Percentiles rank a stretch among this genome's conserved stretches.
phyloP scores from a whole-genome alignment of 1,284 basidiomycete genomes.

The Cryptococcus deneoformans region DNA sequence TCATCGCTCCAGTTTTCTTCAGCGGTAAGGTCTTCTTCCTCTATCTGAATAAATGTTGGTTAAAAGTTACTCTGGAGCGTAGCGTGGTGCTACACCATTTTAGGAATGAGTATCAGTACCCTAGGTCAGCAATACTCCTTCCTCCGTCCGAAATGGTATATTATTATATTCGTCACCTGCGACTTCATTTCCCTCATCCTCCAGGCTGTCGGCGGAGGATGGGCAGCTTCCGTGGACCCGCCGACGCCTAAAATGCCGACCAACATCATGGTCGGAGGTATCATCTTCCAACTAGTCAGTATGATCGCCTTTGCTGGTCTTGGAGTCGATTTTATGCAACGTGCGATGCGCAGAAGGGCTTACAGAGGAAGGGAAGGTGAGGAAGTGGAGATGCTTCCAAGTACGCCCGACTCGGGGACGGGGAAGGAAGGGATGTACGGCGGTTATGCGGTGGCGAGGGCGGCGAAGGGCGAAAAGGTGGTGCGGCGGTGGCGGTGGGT shows the following conservation, averaged over 20 bases:
- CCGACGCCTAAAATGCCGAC: conserved; percentile 12
- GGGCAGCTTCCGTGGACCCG: conserved; percentile 21
- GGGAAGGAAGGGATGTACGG: conserved; percentile 2
- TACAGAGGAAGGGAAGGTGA: conserved; percentile 13
- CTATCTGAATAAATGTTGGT: not conserved
- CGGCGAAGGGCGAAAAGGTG: conserved; percentile 3
- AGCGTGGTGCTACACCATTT: conserved; percentile 38
- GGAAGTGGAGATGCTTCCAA: not conserved
- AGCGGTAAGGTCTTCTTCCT: not conserved
- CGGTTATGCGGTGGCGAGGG: not conserved
- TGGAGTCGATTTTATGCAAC: conserved; percentile 31
- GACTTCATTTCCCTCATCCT: conserved; percentile 47
- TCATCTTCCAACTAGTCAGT: conserved; percentile 41
- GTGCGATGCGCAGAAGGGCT: conserved; percentile 18
- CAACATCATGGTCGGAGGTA: conserved; percentile 23
- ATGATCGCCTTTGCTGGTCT: conserved; percentile 34
- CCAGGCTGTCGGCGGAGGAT: conserved; percentile 47
- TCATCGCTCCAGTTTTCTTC: conserved; percentile 26
- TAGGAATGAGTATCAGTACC: conserved; percentile 39
- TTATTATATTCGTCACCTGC: conserved; percentile 41
- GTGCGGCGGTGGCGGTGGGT: conserved; percentile 32
- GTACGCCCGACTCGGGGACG: not conserved
- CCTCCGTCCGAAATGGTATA: conserved; percentile 37
- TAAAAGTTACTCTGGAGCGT: not conserved
- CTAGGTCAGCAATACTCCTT: conserved; percentile 43